Percentiles rank a stretch among this genome's conserved stretches.
Evolutionary conservation across 768 basidiomycete genomes (phyloP).

Genomic region (Rhodotorula graminis): DNA sequence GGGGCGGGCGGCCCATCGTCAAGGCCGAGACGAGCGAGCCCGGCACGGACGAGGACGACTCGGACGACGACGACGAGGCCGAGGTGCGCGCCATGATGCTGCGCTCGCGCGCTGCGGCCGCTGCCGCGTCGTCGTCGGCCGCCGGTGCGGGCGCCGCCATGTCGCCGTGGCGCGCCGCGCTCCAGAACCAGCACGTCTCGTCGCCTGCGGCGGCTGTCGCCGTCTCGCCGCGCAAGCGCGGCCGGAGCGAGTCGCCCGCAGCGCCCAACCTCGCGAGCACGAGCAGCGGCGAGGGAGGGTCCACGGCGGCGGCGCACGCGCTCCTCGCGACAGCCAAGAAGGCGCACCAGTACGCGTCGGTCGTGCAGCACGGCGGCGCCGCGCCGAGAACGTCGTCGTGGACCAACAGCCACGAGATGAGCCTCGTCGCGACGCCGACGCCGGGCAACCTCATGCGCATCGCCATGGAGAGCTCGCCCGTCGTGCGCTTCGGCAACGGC

Average conservation of each 20-base stretch:
- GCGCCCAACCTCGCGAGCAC: background rate
- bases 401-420: background rate
- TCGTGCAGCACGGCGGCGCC: background rate
- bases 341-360: background rate
- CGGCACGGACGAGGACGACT: background rate
- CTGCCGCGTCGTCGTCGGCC: too few relatives aligned
- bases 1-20: too few relatives aligned
- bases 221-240: constrained; percentile 23
- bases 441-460: constrained; percentile 17
- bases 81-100: background rate
- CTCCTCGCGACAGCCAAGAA: constrained; percentile 32
- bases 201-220: background rate
- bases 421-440: constrained; percentile 26
- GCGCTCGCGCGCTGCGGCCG: background rate
- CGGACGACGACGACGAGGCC: background rate
- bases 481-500: constrained; percentile 2
- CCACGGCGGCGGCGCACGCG: constrained; percentile 27
- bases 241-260: constrained; percentile 18
- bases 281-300: constrained; percentile 5
- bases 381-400: background rate
- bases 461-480: constrained; percentile 26
- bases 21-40: background rate
- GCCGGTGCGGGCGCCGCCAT: background rate
- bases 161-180: background rate
- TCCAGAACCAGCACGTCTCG: background rate